These are phyloP conservation scores for Sarcocystis neurona DNA, from an alignment of 169 alveolate species.

Conservation along the genomic window DNA sequence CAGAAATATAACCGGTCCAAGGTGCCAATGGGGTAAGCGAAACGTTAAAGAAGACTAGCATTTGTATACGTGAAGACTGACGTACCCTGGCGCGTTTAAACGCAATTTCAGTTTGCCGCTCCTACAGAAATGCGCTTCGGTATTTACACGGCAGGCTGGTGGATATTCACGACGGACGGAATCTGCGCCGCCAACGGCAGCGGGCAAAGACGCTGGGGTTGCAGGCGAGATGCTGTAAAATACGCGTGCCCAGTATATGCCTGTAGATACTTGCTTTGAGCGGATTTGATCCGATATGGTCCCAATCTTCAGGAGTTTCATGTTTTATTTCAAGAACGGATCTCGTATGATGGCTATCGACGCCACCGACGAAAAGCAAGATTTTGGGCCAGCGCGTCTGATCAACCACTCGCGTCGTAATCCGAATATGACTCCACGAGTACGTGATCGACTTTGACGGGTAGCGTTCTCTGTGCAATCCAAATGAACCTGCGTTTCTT, in stretches of 20 bases:
- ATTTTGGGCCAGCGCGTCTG: constrained; percentile 85
- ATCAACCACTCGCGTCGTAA: constrained; percentile 86
- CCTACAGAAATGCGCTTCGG: no score
- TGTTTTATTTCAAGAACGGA: constrained; percentile 83
- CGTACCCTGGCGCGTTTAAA: no score
- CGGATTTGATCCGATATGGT: neutral
- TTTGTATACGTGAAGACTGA: no score
- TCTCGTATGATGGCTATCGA: constrained; percentile 81
- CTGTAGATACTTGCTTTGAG: neutral
- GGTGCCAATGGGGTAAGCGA: constrained; percentile 52
- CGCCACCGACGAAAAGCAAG: constrained; percentile 84
- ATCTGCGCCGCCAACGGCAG: no score
- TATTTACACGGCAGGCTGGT: no score
- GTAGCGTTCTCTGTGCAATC: no score
- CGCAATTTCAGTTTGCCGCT: no score
- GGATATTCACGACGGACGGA: no score
- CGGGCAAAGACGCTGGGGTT: no score
- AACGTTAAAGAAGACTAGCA: no score
- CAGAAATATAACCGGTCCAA: constrained; percentile 67
- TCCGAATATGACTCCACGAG: constrained; percentile 79
- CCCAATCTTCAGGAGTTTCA: constrained; percentile 75
- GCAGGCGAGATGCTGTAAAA: neutral
- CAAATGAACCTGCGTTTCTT: no score
- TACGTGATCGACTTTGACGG: constrained; percentile 22
- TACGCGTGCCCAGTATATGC: neutral